Conservation (phyloP, 2,329 filamentous ascomycete genomes). For the Tolypocladium cylindrosporum region DNA sequence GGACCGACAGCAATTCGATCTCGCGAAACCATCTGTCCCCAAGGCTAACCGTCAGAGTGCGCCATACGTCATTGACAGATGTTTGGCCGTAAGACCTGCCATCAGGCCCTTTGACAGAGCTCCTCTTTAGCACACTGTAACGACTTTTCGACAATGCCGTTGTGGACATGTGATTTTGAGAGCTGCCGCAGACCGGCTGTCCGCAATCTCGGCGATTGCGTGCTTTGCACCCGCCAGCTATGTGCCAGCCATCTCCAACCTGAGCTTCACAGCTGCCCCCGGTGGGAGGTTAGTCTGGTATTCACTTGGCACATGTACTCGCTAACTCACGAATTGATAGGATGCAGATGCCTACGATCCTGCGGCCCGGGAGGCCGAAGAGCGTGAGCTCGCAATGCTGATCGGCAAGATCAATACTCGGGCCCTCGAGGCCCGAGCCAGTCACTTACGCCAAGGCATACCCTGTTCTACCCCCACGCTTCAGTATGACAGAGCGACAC, state of each 20-base stretch:
- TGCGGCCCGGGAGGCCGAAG: constrained; percentile 21
- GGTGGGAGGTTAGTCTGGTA: constrained; percentile 24
- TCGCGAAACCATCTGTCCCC: too few species aligned
- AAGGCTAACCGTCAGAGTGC: too few species aligned
- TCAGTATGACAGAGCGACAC: constrained; percentile 22
- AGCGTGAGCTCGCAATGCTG: constrained; percentile 21
- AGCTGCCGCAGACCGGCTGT: constrained; percentile 21
- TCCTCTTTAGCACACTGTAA: neutral
- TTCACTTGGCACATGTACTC: neutral
- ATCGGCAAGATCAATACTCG: constrained; percentile 22
- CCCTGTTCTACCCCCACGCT: constrained; percentile 24
- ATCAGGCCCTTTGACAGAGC: neutral
- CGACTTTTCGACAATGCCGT: constrained; percentile 11
- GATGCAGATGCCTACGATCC: constrained; percentile 24
- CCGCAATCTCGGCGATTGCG: constrained; percentile 24
- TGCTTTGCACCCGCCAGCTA: constrained; percentile 28
- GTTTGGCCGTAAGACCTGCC: neutral
- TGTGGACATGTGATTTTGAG: constrained; percentile 24
- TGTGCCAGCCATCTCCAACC: constrained; percentile 22
- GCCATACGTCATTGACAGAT: too few species aligned
- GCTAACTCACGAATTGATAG: constrained; percentile 13
- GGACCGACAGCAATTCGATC: too few species aligned
- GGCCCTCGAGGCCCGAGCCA: constrained; percentile 26
- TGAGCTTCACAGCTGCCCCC: constrained; percentile 22
- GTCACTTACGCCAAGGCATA: constrained; percentile 21